These are phyloP conservation scores for Aspergillus conjunctus DNA, from an alignment of 495 filamentous ascomycete genomes.

Conservation along the genomic window DNA sequence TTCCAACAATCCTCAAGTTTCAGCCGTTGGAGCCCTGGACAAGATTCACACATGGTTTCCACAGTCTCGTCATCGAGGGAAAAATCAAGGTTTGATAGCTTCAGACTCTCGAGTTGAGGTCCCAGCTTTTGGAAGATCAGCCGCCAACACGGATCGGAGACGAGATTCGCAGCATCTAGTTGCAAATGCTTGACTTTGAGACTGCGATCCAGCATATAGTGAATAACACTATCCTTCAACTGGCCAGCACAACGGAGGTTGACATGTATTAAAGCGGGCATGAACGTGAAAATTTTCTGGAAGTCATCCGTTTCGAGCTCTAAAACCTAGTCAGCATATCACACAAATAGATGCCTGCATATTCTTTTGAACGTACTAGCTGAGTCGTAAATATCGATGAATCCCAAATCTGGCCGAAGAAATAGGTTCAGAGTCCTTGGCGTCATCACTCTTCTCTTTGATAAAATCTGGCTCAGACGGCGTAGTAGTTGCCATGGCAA, in stretches of 20 bases:
- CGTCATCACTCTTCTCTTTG: conserved; percentile 73
- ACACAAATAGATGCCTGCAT: not conserved
- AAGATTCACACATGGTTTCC: conserved; percentile 56
- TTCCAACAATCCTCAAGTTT: conserved; percentile 68
- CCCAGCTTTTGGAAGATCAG: conserved; percentile 65
- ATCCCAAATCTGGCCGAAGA: conserved; percentile 64
- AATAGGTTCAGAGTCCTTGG: conserved; percentile 74
- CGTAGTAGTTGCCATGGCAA: conserved; percentile 67
- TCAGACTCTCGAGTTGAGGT: conserved; percentile 61
- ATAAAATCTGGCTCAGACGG: conserved; percentile 77
- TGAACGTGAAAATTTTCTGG: conserved; percentile 75
- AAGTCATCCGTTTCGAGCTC: conserved; percentile 74
- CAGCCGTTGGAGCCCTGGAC: conserved; percentile 66
- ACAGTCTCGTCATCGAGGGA: conserved; percentile 72
- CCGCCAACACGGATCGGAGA: conserved; percentile 71
- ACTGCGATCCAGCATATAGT: conserved; percentile 74
- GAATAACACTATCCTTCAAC: conserved; percentile 78
- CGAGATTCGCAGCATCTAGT: conserved; percentile 77
- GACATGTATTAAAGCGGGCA: conserved; percentile 65
- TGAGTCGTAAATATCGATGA: conserved; percentile 78
- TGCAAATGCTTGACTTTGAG: conserved; percentile 62
- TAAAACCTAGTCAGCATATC: conserved; percentile 29
- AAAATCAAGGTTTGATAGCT: conserved; percentile 67
- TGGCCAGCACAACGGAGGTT: conserved; percentile 80
- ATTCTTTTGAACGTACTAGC: conserved; percentile 51